These are phyloP conservation scores for Blastobotrys raffinosifermentans DNA, from an alignment of 1,139 yeast genomes.

Conservation along the genomic window DNA sequence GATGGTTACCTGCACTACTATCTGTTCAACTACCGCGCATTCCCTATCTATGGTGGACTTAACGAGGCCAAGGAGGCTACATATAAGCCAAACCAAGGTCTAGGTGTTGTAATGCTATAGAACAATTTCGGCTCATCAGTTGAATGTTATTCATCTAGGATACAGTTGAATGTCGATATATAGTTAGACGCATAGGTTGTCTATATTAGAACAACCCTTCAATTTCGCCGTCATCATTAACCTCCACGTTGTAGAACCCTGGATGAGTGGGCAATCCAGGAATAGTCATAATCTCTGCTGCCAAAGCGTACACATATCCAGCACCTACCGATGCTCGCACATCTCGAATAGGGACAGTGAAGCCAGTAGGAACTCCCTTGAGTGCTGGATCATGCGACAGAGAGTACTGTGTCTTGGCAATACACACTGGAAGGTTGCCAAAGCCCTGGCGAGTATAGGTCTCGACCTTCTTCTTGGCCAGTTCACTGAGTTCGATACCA, in stretches of 20 bases:
- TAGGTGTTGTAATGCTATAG: conserved; percentile 81
- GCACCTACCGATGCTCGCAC: conserved; percentile 95
- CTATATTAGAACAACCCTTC: conserved; percentile 76
- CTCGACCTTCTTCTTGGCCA: conserved; percentile 79
- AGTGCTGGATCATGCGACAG: conserved; percentile 88
- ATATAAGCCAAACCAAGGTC: conserved; percentile 55
- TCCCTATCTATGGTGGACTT: conserved; percentile 77
- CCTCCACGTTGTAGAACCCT: conserved; percentile 96
- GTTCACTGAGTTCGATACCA: conserved; percentile 77
- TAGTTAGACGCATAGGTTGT: neutral
- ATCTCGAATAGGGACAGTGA: conserved; percentile 90
- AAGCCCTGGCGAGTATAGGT: conserved; percentile 86
- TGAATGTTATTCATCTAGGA: neutral
- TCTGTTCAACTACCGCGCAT: conserved; percentile 81
- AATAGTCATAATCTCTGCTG: conserved; percentile 95
- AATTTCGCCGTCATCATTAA: conserved; percentile 86
- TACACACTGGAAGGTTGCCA: conserved; percentile 88
- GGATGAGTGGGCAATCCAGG: conserved; percentile 97
- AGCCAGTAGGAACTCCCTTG: conserved; percentile 94
- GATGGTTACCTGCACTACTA: conserved; percentile 90
- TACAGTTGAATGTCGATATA: neutral
- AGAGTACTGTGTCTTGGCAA: conserved; percentile 97
- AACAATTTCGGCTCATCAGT: neutral
- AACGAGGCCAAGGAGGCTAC: conserved; percentile 47
- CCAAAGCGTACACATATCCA: conserved; percentile 92